Evolutionary conservation across 2,329 filamentous ascomycete genomes (phyloP).

Genomic region (Calonectria leucothoes): DNA sequence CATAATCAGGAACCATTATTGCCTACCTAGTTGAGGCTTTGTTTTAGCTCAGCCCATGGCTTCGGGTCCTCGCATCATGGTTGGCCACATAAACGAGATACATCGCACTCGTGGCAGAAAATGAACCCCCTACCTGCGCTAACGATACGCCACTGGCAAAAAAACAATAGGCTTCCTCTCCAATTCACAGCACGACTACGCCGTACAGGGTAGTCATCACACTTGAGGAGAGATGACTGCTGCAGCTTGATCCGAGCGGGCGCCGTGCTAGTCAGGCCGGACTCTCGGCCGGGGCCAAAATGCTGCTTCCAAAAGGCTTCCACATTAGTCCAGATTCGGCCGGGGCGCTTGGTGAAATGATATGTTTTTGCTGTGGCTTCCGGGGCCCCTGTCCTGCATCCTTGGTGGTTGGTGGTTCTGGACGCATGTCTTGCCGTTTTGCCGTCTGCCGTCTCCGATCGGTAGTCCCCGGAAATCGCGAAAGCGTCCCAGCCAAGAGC

Average conservation of each 20-base stretch:
- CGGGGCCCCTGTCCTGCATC: neutral
- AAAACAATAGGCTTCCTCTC: neutral
- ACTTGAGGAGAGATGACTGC: neutral
- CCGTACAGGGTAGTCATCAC: neutral
- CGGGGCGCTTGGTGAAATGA: neutral
- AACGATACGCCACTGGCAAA: neutral
- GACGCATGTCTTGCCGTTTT: slow-evolving; percentile 2
- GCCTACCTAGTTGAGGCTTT: neutral
- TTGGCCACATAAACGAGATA: neutral
- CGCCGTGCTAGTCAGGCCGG: neutral
- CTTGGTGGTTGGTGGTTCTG: neutral
- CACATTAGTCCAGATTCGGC: neutral
- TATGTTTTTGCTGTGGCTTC: slow-evolving; percentile 16
- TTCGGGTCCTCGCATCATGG: neutral
- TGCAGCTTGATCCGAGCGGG: neutral
- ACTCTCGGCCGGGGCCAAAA: neutral
- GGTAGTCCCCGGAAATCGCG: neutral
- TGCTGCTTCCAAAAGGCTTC: slow-evolving; percentile 2
- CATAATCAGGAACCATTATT: neutral
- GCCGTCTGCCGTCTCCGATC: slow-evolving; percentile 5
- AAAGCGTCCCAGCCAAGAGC: neutral
- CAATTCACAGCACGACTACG: neutral
- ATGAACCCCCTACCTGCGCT: slow-evolving; percentile 1
- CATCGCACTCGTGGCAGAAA: neutral
- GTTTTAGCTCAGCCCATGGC: slow-evolving; percentile 13